These are phyloP conservation scores for Vanilla planifolia DNA, from an alignment of 106 monocot species.

Conservation along the genomic window DNA sequence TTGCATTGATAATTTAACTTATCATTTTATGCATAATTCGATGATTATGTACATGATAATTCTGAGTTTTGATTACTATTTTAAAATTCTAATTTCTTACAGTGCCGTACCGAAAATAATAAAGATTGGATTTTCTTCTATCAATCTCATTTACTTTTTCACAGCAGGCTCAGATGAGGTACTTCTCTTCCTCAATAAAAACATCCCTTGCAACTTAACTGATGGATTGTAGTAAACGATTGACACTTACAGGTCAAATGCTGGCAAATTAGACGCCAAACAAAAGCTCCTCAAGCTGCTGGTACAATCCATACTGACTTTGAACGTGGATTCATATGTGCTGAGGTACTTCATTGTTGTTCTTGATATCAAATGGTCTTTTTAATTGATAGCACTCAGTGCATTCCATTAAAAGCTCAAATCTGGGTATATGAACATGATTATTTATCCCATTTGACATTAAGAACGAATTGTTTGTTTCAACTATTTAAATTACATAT, in stretches of 20 bases:
- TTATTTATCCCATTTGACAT: no score
- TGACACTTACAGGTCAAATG: slow-evolving; percentile 73
- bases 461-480: no score
- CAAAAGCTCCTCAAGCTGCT: slow-evolving; percentile 98
- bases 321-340: slow-evolving; percentile 96
- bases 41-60: neutral
- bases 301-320: slow-evolving; percentile 92
- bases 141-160: slow-evolving; percentile 99
- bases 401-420: no score
- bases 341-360: slow-evolving; percentile 52
- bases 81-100: slow-evolving; percentile 10
- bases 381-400: no score
- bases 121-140: slow-evolving; percentile 94
- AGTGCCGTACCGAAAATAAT: slow-evolving; percentile 90
- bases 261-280: slow-evolving; percentile 95
- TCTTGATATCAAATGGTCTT: no score
- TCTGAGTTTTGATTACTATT: no score
- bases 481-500: no score
- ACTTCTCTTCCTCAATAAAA: slow-evolving; percentile 13
- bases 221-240: slow-evolving; percentile 1
- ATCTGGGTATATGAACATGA: no score
- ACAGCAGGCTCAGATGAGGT: slow-evolving; percentile 99
- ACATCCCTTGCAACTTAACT: neutral
- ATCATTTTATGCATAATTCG: neutral
- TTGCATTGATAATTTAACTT: neutral